Conservation (phyloP, 345 rosid species). For the Eucalyptus sp. region DNA sequence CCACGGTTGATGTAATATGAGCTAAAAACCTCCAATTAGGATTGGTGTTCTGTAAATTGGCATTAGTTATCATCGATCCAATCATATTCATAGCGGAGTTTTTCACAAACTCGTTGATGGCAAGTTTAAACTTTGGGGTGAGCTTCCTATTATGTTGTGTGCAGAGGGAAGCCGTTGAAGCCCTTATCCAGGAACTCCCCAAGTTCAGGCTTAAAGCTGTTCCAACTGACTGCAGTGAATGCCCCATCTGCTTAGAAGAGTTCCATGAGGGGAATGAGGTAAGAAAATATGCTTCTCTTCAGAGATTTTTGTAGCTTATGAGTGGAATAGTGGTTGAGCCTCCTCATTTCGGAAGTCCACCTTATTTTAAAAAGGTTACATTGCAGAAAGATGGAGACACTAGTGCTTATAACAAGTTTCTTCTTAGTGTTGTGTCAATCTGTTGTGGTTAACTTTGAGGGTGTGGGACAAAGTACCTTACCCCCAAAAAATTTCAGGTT, state of each 20-base stretch:
- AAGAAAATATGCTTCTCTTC: background rate
- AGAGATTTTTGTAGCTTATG: background rate
- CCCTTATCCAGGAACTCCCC: conserved; percentile 94
- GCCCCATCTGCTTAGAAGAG: conserved; percentile 97
- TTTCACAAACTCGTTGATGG: background rate
- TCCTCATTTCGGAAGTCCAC: background rate
- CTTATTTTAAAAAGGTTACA: background rate
- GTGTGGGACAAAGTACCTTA: background rate
- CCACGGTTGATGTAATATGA: background rate
- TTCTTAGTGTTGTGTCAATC: background rate
- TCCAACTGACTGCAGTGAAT: conserved; percentile 96
- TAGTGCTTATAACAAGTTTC: background rate
- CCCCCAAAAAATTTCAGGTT: conserved; percentile 43
- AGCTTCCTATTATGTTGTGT: background rate
- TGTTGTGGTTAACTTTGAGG: background rate
- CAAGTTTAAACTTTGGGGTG: background rate
- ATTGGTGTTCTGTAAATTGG: background rate
- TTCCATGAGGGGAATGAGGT: conserved; percentile 91
- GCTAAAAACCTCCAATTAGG: background rate
- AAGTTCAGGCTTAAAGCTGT: conserved; percentile 93
- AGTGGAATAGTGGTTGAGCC: background rate
- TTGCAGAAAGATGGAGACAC: background rate
- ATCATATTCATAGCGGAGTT: background rate
- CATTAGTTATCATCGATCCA: background rate
- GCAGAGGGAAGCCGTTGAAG: conserved; percentile 95